Percentiles rank a stretch among this genome's conserved stretches.
Conservation (phyloP, 2,329 filamentous ascomycete genomes). For the Diplodia scrobiculata region DNA sequence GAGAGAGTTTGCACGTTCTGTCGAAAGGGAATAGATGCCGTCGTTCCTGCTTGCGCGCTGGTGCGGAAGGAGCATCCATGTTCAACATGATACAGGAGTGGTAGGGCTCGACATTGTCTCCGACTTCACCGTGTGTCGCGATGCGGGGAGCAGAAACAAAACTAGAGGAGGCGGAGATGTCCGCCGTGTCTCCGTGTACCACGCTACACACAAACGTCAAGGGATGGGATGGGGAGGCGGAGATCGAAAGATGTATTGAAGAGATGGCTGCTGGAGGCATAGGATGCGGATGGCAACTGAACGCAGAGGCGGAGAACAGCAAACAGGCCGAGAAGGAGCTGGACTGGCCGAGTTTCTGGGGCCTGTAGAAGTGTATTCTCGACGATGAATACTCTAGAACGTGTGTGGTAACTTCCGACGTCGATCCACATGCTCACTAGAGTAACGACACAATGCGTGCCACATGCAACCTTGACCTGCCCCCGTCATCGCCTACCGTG, state of each 20-base stretch:
- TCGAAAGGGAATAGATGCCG: neutral
- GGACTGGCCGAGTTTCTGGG: too few species aligned
- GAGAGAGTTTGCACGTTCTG: neutral
- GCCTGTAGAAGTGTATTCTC: neutral
- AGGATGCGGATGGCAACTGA: neutral
- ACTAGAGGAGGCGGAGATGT: neutral
- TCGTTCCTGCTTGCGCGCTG: neutral
- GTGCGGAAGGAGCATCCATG: neutral
- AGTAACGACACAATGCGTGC: neutral
- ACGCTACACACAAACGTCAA: constrained; percentile 25
- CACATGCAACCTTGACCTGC: neutral
- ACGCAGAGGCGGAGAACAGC: neutral
- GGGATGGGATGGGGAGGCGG: neutral
- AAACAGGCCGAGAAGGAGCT: too few species aligned
- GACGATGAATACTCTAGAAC: neutral
- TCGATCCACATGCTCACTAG: neutral
- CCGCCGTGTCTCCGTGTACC: neutral
- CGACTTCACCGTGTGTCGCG: neutral
- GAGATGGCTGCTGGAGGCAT: neutral
- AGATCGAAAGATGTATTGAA: neutral
- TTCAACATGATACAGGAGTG: neutral
- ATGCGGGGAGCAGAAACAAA: neutral
- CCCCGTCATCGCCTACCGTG: neutral
- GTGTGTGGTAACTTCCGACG: neutral
- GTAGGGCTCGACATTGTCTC: constrained; percentile 4